Base-by-base conservation (phyloP, 2,329 filamentous ascomycete species). In the Sphaerulina vaccinii region DNA sequence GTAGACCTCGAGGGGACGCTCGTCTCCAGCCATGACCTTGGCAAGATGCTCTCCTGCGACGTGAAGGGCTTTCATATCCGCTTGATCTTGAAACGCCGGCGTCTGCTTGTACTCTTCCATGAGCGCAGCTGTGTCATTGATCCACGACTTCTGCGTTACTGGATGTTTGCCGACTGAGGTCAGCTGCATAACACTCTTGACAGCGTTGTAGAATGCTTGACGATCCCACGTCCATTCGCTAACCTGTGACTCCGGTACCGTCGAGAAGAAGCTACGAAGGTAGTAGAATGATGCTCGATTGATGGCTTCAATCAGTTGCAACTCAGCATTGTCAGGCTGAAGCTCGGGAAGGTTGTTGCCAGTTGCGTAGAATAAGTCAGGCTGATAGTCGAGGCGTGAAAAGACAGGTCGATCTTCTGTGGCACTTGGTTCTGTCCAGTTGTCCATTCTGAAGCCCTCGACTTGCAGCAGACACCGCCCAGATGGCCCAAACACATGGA, bases 21-120 rank as follows among this genome's bases (percentile, higher is more conserved):
- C 56, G 16, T 56, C 60, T 2, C 67, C 69, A 1, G 64, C 60
- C 9, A 77, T 59, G 1, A 70, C 63, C 11, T 62, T 53, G 2
- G 68, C 57, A 13, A 76, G 55, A 21, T 67, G 61, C 33, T 71
- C 66, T 1, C 72, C 66, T n/a, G 65, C 59, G 3, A 56, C 48
- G 22, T 58, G 54, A 9, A 58, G 37, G 2, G 51, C 51, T 15
- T 27, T 54, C 56, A 58, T 56, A 32, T 58, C 56, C 13, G 48
- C 29, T 45, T 54, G 50, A 18, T 52, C 38, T 24, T 52, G 49
- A 19, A 54, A 52, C 11, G 13, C 39, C 33, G 56, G 38, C 3
- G 19, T 43, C 18, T 47, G 33, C 33, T 52, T 56, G 38, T 58
- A 56, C 32, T 51, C 38, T 11, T 47, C 46, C 54, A 58, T 58